Base-by-base conservation (phyloP, 2,329 filamentous ascomycete genomes). In the Penicillium sp. region DNA sequence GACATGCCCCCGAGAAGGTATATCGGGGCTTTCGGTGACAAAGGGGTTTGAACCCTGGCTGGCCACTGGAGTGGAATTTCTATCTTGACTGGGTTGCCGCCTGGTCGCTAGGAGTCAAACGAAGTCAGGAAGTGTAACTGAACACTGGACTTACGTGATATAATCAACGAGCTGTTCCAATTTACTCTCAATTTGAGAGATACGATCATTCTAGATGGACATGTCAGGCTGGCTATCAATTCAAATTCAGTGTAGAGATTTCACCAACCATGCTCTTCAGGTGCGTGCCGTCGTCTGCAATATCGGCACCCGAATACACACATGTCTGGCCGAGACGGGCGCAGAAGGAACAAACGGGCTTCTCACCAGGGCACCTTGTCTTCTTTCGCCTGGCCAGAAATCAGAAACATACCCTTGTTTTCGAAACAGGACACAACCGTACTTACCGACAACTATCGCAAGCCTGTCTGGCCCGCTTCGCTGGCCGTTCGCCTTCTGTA, bases 361-460 rank as follows among this genome's bases (percentile, higher is more conserved):
- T 69, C 50, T 75, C 70, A 7, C 70, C 72, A 0, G 72, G 68
- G 50, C 72, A 75, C 50, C 67, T 65, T 24, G 70, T 68, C 56
- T 75, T 75, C 52, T 75, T 75, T 24, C 71, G 68, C 6, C 71
- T 73, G 14, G 0, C 18, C 2, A 3, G 56, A 22, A 31, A 50
- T 51, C 19, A 54, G 27, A 9, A 31, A 31, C 31, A 31, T 31
- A 10, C 33, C 27, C 6, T 33, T 37, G 35, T 10, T 19, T 24
- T 2, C 31, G 4, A 37, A 13, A 6, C 16, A 33, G 18, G 27
- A 16, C 27, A 27, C 6, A 35, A 24, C 31, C n/a, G 27, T 50
- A 37, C 69, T 60, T 60, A 73, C 71, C 71, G 70, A 60, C 71
- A 74, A 39, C 68, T 66, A 53, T 72, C 70, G 50, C 71, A 74